Conservation (phyloP, 768 basidiomycete species). For the Mrakia frigida region DNA sequence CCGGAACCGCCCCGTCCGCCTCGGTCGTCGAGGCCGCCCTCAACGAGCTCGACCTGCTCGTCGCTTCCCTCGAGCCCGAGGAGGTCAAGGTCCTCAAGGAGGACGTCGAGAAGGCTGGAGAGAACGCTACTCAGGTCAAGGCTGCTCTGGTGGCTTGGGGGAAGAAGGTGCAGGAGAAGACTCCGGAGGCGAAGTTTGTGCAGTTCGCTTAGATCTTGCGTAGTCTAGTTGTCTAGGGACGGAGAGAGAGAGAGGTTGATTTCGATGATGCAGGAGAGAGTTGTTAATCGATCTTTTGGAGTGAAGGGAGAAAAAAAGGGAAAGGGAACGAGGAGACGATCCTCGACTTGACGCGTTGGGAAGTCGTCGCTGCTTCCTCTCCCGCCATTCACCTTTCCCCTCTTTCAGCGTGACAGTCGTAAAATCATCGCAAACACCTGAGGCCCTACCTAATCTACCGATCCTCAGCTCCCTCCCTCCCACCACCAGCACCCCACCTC, state of each 20-base stretch:
- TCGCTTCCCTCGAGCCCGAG: slow-evolving; percentile 46
- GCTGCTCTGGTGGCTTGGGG: slow-evolving; percentile 15
- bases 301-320: too few species aligned
- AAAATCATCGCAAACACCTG: too few species aligned
- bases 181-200: slow-evolving; percentile 8
- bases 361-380: too few species aligned
- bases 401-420: too few species aligned
- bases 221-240: neutral
- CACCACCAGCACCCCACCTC: slow-evolving; percentile 12
- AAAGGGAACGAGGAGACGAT: too few species aligned
- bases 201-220: slow-evolving; percentile 23
- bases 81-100: slow-evolving; percentile 46
- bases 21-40: slow-evolving; percentile 46
- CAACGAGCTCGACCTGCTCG: slow-evolving; percentile 46
- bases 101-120: slow-evolving; percentile 44
- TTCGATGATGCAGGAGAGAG: too few species aligned
- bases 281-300: too few species aligned
- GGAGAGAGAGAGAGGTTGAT: neutral
- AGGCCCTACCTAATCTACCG: too few species aligned
- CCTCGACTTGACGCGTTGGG: too few species aligned
- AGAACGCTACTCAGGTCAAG: slow-evolving; percentile 41
- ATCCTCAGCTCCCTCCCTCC: neutral
- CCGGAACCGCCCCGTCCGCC: slow-evolving; percentile 44
- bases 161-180: slow-evolving; percentile 23
- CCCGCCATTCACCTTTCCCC: too few species aligned